Base-by-base conservation (phyloP, 1,139 yeast species). In the Saccharomyces hybrid region DNA sequence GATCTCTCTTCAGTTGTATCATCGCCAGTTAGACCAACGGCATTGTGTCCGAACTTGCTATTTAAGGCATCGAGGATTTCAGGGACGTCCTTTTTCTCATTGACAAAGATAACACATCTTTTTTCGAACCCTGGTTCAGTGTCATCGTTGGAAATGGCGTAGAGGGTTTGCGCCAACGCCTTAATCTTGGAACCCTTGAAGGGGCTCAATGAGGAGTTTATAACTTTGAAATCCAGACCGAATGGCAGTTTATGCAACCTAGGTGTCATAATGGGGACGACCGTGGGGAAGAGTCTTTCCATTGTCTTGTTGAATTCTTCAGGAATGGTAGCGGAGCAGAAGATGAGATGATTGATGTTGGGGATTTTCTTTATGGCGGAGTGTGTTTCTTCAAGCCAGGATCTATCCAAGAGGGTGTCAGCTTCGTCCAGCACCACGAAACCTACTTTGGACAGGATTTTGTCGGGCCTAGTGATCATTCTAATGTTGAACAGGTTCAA, bases 301-400 rank as follows among this genome's bases (percentile, higher is more conserved):
- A 91, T 73, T 1, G 86, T 78, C 55, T 79, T 79, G 57, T 85
- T 86, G 66, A 91, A 88, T 54, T 81, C 83, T 42, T 81, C 78
- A 0, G 98, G 96, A 47, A 93, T 85, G 0, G 99, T 93, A 0
- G 98, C 98, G 1, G 96, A 85, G 58, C 95, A 88, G 61, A 93
- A 81, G 1, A 90, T 77, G 38, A 89, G 71, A 59, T 88, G 88
- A 52, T 75, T 75, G 46, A 86, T 73, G 56, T 80, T 78, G 3
- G 78, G 75, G 69, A 87, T 77, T 52, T 73, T 70, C 48, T 75
- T 75, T 34, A 90, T 71, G 0, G 82, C 78, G 5, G 75, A 70
- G 60, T 82, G 78, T 0, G 97, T 88, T 56, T 84, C 84, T 41
- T 79, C 79, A 14, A 83, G 73, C 80, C 93, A 91, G 0, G 96